Evolutionary conservation across 345 rosid species (phyloP), one percentile per base, ranked within the genome.

Genomic region (Punica granatum): DNA sequence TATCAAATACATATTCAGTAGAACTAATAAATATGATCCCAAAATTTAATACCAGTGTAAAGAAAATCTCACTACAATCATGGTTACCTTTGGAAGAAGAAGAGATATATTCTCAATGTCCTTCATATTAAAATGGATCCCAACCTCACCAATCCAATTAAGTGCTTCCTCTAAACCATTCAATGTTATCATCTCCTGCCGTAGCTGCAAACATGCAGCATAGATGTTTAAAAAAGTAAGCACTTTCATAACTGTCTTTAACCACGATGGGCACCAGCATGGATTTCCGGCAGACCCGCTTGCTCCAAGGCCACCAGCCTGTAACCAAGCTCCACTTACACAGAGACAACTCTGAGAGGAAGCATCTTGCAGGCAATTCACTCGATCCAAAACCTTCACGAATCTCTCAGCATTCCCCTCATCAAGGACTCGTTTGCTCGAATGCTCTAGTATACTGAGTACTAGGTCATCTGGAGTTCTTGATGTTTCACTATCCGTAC

Each of bases 231-330:
- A 43, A 66, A 90, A 82, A 43, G 89, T 73, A 72, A 90, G 87
- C 0, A 89, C 82, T 85, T 84, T 83, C 85, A 90, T 65, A 18
- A 77, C 68, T 76, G 69, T 69, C 77, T 81, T 84, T 88, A 92
- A 76, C 98, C 98, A 90, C 32, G 51, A 73, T 8, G 96, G 97
- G 75, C 98, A 92, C 59, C 70, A 77, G 77, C 98, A 90, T 1
- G 53, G 68, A 67, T 43, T 60, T 31, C 9, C 21, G 37, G 48
- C 60, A 23, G 70, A 67, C 25, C 60, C 69, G 41, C 58, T 13
- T 36, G 68, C 68, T 42, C 65, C 74, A 37, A 43, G 12, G 60
- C 63, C 72, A 32, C 61, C 39, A 32, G 25, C 37, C 65, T 32
- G 31, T 54, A 28, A 42, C 51, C 69, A 69, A 6, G 67, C 80